These are phyloP conservation scores for Lecanicillium sp. DNA, from an alignment of 2,329 filamentous ascomycete species.

Conservation along the genomic window DNA sequence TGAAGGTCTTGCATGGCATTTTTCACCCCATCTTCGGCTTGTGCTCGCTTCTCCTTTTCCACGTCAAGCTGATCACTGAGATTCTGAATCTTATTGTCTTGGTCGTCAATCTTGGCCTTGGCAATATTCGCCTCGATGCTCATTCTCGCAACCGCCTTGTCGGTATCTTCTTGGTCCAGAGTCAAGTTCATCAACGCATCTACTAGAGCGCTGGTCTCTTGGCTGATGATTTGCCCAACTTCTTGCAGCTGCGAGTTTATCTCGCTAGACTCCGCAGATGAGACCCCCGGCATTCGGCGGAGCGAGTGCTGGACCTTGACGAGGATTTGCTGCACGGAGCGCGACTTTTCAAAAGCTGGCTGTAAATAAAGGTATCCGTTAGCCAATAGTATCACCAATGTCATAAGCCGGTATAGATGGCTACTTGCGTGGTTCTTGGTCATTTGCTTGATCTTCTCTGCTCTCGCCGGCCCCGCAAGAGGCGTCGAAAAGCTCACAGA, in stretches of 20 bases:
- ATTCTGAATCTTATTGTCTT: conserved; percentile 21
- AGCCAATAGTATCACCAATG: too few species aligned
- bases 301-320: conserved; percentile 28
- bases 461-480: conserved; percentile 25
- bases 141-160: conserved; percentile 29
- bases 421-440: conserved; percentile 28
- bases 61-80: conserved; percentile 21
- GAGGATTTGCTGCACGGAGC: conserved; percentile 25
- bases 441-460: conserved; percentile 28
- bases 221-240: conserved; percentile 27
- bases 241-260: conserved; percentile 26
- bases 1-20: conserved; percentile 20
- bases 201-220: conserved; percentile 29
- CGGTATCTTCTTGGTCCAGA: conserved; percentile 29
- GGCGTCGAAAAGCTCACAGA: conserved; percentile 31
- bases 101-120: conserved; percentile 25
- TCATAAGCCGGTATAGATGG: too few species aligned
- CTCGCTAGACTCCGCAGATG: conserved; percentile 24
- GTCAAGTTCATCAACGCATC: conserved; percentile 27
- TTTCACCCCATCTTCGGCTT: conserved; percentile 18
- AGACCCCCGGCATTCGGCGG: conserved; percentile 30
- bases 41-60: conserved; percentile 22
- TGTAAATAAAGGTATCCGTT: conserved; percentile 10
- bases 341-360: conserved; percentile 26
- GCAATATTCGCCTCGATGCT: conserved; percentile 28